A percentile compares a stretch with the other conserved stretches of the same genome.
These are phyloP conservation scores for Chalaropsis ovoidea DNA, from an alignment of 2,329 filamentous ascomycete genomes.

Conservation along the genomic window DNA sequence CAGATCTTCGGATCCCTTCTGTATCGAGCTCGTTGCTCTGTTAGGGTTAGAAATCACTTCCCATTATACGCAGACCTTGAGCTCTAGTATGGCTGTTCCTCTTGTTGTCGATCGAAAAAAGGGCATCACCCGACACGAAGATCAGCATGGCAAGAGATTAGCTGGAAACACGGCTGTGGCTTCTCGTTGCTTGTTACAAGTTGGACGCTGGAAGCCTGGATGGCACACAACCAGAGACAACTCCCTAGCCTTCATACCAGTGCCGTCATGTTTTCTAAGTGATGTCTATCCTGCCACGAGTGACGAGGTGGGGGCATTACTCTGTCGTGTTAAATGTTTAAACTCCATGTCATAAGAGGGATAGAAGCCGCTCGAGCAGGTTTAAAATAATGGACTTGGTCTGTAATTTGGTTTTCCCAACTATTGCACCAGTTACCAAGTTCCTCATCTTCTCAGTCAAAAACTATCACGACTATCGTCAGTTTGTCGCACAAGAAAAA, in stretches of 20 bases:
- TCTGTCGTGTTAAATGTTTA: background rate
- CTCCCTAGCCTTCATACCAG: slow-evolving; percentile 12
- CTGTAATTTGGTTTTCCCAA: background rate
- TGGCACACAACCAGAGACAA: background rate
- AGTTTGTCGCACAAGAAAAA: no score
- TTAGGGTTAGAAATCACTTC: background rate
- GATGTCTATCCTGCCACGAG: background rate
- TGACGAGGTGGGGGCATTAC: background rate
- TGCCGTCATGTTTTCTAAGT: background rate
- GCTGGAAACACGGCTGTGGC: background rate
- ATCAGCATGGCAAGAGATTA: background rate
- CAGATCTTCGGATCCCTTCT: background rate
- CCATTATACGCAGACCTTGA: background rate
- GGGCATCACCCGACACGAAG: background rate
- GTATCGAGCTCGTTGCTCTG: background rate
- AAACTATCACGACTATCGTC: no score
- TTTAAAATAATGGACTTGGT: background rate
- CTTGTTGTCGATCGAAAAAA: slow-evolving; percentile 6
- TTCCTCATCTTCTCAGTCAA: background rate
- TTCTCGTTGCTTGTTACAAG: background rate
- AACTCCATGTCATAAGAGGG: background rate
- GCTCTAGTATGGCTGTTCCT: background rate
- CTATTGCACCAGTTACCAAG: background rate
- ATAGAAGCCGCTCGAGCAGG: background rate
- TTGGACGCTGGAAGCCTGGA: background rate